phyloP scores from a whole-genome alignment of 768 basidiomycete species.

The Mycena albidolilacea region DNA sequence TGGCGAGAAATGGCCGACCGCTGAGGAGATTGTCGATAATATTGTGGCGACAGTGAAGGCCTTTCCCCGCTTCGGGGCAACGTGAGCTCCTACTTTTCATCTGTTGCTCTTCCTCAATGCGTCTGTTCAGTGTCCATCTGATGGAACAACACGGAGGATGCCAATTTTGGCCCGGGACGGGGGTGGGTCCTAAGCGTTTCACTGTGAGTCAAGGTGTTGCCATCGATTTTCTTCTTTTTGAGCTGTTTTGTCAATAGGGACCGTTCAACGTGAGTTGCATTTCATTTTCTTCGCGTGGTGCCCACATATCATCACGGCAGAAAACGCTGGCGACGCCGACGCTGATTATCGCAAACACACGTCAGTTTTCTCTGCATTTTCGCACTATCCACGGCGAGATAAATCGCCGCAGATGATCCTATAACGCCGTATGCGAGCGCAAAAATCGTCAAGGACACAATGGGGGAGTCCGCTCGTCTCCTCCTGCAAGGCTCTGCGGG shows the following conservation, averaged over 20 bases:
- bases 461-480: slow-evolving; percentile 37
- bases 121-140: slow-evolving; percentile 30
- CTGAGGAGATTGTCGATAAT: slow-evolving; percentile 34
- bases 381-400: background rate
- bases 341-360: slow-evolving; percentile 33
- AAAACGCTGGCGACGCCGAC: slow-evolving; percentile 38
- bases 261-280: slow-evolving; percentile 34
- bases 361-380: slow-evolving; percentile 10
- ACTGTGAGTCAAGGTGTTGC: slow-evolving; percentile 14
- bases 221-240: background rate
- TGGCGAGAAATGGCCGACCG: slow-evolving; percentile 33
- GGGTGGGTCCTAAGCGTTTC: slow-evolving; percentile 34
- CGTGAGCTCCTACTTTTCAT: slow-evolving; percentile 15
- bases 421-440: slow-evolving; percentile 34
- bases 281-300: background rate
- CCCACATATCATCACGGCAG: slow-evolving; percentile 3
- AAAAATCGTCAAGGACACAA: slow-evolving; percentile 31
- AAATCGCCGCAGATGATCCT: slow-evolving; percentile 30
- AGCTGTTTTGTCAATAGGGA: slow-evolving; percentile 17
- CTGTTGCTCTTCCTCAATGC: background rate
- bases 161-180: slow-evolving; percentile 38
- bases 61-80: slow-evolving; percentile 36
- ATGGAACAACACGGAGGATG: slow-evolving; percentile 42
- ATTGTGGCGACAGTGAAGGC: slow-evolving; percentile 29
- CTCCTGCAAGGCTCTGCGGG: slow-evolving; percentile 32